Evolutionary conservation across 352 stramenopile genomes (phyloP).

Genomic region (Globisporangium camurandrum): DNA sequence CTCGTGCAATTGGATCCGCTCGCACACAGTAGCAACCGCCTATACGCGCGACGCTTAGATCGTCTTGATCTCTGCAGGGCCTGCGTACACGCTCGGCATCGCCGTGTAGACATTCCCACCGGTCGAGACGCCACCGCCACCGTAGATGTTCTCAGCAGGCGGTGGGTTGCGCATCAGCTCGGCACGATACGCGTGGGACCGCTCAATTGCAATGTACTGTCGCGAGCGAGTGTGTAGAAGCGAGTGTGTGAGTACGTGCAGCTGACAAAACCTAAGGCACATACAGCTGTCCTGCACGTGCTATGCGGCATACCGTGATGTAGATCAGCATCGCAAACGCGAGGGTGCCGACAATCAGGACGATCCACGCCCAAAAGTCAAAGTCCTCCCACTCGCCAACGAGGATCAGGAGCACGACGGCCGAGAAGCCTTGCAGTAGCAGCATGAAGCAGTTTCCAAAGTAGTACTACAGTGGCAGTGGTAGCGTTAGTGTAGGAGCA

Average conservation of each 20-base stretch:
- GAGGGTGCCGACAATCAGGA: conserved; percentile 61
- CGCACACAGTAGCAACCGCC: too few species aligned
- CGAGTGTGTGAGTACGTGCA: too few species aligned
- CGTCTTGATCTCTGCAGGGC: conserved; percentile 58
- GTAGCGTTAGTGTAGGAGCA: background rate
- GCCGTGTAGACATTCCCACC: conserved; percentile 55
- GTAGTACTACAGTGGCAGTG: conserved; percentile 48
- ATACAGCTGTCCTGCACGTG: too few species aligned
- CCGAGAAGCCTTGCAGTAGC: conserved; percentile 61
- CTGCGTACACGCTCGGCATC: conserved; percentile 46
- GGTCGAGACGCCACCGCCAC: conserved; percentile 28
- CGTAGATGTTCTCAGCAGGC: conserved; percentile 71
- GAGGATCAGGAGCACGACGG: conserved; percentile 62
- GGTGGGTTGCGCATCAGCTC: conserved; percentile 82
- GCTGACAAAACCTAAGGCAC: too few species aligned
- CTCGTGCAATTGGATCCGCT: too few species aligned
- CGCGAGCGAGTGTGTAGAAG: too few species aligned
- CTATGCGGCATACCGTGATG: conserved; percentile 53
- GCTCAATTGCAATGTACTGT: conserved; percentile 67
- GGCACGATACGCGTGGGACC: conserved; percentile 67
- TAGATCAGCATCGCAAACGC: conserved; percentile 65
- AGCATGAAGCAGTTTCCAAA: conserved; percentile 86
- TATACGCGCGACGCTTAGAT: too few species aligned
- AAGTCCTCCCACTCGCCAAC: conserved; percentile 76
- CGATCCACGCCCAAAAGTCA: conserved; percentile 61